These are phyloP conservation scores for Septoria petroselini DNA, from an alignment of 2,329 filamentous ascomycete genomes.

Conservation along the genomic window DNA sequence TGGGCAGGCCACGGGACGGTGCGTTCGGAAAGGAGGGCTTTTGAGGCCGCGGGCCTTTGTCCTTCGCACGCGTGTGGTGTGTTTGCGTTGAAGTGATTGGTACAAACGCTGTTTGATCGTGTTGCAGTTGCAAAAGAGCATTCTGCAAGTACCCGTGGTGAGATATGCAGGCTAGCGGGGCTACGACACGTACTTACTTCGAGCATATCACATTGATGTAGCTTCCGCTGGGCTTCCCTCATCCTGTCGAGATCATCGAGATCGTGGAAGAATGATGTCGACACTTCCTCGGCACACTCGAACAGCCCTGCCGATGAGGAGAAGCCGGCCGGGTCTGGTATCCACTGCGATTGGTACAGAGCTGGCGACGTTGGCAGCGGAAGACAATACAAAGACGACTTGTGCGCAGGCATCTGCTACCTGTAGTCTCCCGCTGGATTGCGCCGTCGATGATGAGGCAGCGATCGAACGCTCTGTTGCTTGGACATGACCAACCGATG, in stretches of 20 bases:
- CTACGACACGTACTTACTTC: conserved; percentile 18
- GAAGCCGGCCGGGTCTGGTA: conserved; percentile 1
- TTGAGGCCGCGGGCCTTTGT: conserved; percentile 2
- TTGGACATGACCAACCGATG: no score
- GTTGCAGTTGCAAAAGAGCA: conserved; percentile 18
- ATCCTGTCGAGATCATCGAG: neutral
- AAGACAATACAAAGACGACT: neutral
- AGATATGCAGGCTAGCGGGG: conserved; percentile 16
- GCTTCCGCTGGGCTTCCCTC: neutral
- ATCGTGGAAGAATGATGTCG: conserved; percentile 1
- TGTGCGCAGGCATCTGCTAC: neutral
- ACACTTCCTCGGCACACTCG: neutral
- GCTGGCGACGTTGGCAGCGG: conserved; percentile 12
- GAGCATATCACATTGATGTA: conserved; percentile 10
- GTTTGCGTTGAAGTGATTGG: conserved; percentile 2
- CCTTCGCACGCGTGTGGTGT: conserved; percentile 2
- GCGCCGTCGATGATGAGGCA: neutral
- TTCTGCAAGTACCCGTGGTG: conserved; percentile 18
- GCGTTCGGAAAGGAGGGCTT: conserved; percentile 1
- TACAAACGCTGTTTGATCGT: conserved; percentile 11
- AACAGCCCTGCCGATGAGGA: neutral
- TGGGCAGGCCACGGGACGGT: conserved; percentile 12
- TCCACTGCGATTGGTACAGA: conserved; percentile 18
- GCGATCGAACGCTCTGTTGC: neutral
- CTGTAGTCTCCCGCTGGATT: neutral